Evolutionary conservation across 2,329 filamentous ascomycete species (phyloP).

Genomic region (Ceratocystiopsis minuta): DNA sequence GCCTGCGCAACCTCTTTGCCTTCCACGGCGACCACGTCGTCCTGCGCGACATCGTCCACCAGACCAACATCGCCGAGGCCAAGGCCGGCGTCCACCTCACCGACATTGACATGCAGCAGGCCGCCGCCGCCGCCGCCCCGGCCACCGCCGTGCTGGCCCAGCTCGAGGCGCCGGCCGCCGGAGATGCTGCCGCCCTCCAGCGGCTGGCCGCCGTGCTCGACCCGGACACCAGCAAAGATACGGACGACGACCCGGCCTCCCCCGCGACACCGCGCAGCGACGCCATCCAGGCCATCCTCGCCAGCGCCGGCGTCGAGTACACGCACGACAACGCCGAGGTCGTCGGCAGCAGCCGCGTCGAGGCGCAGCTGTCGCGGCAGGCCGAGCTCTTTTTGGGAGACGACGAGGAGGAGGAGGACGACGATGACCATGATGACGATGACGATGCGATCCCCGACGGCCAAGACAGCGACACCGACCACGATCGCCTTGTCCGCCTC

Average conservation of each 20-base stretch:
- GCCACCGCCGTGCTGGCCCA: slow-evolving; percentile 27
- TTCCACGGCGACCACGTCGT: slow-evolving; percentile 66
- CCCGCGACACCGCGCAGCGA: slow-evolving; percentile 30
- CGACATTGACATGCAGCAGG: slow-evolving; percentile 54
- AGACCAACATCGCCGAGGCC: slow-evolving; percentile 91
- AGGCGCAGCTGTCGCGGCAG: slow-evolving; percentile 61
- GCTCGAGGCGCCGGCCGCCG: slow-evolving; percentile 25
- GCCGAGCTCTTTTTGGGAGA: slow-evolving; percentile 40
- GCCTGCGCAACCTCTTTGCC: slow-evolving; percentile 68
- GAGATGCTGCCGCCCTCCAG: slow-evolving; percentile 32
- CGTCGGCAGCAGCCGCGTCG: slow-evolving; percentile 79
- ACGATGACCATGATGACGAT: slow-evolving; percentile 6
- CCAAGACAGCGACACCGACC: slow-evolving; percentile 21
- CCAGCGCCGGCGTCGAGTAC: slow-evolving; percentile 78
- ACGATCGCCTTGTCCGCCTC: slow-evolving; percentile 44
- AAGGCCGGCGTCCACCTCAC: slow-evolving; percentile 66
- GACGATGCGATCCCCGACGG: not conserved
- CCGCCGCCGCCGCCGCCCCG: slow-evolving; percentile 33
- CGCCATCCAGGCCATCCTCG: slow-evolving; percentile 74
- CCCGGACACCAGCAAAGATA: slow-evolving; percentile 21
- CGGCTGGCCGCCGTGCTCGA: slow-evolving; percentile 48
- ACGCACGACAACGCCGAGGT: slow-evolving; percentile 95
- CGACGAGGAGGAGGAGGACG: slow-evolving; percentile 14
- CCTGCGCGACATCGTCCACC: slow-evolving; percentile 90
- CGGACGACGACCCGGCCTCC: slow-evolving; percentile 2